Percentiles rank a stretch among this genome's conserved stretches.
Conservation (phyloP, 129 eudicot genomes). For the Ambrosia artemisiifolia region DNA sequence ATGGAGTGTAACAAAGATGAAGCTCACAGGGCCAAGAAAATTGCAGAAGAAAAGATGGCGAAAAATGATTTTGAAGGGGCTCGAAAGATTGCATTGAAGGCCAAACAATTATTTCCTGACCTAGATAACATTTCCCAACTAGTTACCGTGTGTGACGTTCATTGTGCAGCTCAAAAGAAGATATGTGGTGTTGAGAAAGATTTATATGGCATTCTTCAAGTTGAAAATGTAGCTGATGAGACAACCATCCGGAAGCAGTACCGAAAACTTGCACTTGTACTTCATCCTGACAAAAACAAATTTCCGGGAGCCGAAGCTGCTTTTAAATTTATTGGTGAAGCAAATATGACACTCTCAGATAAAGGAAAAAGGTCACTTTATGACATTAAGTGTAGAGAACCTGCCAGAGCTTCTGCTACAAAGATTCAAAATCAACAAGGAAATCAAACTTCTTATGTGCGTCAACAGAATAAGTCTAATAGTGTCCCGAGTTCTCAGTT, state of each 20-base stretch:
- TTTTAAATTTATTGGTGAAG: slow-evolving; percentile 87
- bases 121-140: slow-evolving; percentile 69
- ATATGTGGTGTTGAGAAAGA: slow-evolving; percentile 61
- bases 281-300: slow-evolving; percentile 95
- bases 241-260: slow-evolving; percentile 68
- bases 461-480: slow-evolving; percentile 22
- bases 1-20: slow-evolving; percentile 95
- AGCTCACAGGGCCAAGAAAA: slow-evolving; percentile 63
- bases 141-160: slow-evolving; percentile 79
- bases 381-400: slow-evolving; percentile 49
- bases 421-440: slow-evolving; percentile 43
- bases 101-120: slow-evolving; percentile 59
- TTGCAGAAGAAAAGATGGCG: slow-evolving; percentile 75
- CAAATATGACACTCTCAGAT: slow-evolving; percentile 72
- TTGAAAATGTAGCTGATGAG: slow-evolving; percentile 72
- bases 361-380: slow-evolving; percentile 51
- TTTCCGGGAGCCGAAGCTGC: slow-evolving; percentile 97
- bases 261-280: slow-evolving; percentile 73
- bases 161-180: slow-evolving; percentile 61
- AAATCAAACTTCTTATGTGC: slow-evolving; percentile 16
- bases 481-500: slow-evolving; percentile 26
- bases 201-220: slow-evolving; percentile 82
- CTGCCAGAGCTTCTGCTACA: slow-evolving; percentile 23
- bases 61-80: slow-evolving; percentile 80
- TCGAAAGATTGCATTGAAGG: slow-evolving; percentile 64